Conservation (phyloP, 1,284 basidiomycete genomes). For the Ceratobasidium sp. region DNA sequence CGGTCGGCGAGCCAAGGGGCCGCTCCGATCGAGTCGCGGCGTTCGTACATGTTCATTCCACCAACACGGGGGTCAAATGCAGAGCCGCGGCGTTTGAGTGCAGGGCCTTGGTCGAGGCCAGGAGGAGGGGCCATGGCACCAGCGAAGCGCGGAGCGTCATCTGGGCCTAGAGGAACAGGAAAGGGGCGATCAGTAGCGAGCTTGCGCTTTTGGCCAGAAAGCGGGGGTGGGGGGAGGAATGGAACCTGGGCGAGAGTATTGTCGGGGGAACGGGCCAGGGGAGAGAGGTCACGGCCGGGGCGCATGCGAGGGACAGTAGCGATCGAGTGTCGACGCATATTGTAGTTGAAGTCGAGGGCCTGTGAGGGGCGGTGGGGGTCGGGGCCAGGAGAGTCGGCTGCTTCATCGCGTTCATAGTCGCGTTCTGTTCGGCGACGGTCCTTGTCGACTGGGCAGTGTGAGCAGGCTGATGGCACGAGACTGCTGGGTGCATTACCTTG, state of each 20-base stretch:
- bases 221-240: conserved; percentile 45
- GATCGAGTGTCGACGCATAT: conserved; percentile 72
- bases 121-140: conserved; percentile 35
- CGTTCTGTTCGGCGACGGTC: conserved; percentile 49
- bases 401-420: conserved; percentile 39
- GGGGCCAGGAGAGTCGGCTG: conserved; percentile 41
- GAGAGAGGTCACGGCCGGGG: conserved; percentile 43
- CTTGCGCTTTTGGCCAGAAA: conserved; percentile 76
- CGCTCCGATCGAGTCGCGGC: conserved; percentile 66
- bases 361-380: conserved; percentile 27
- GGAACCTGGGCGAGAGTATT: conserved; percentile 37
- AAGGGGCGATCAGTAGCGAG: conserved; percentile 71
- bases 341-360: conserved; percentile 64
- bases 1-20: conserved; percentile 70
- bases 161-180: conserved; percentile 29
- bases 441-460: conserved; percentile 13
- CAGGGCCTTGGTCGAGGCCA: conserved; percentile 57
- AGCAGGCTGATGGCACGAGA: not conserved
- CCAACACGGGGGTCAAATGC: conserved; percentile 75
- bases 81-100: conserved; percentile 81
- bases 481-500: not conserved
- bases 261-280: conserved; percentile 42
- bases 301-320: conserved; percentile 55
- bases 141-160: conserved; percentile 21
- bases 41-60: conserved; percentile 76